These are phyloP conservation scores for Bocquillonia castaneifolia DNA, from an alignment of 441 rosid genomes.

Conservation along the genomic window DNA sequence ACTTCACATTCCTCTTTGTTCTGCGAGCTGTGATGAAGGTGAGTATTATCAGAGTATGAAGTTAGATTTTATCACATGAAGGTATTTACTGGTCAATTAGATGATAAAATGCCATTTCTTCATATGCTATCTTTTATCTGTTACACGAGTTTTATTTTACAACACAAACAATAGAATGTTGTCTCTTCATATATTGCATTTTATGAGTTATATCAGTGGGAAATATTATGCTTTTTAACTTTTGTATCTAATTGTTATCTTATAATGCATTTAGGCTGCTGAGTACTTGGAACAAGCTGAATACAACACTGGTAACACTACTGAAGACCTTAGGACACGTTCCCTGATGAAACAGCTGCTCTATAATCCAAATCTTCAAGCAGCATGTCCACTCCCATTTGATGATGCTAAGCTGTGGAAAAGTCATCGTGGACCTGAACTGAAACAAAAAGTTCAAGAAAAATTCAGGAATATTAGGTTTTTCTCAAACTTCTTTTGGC, in stretches of 20 bases:
- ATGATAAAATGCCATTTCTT: neutral
- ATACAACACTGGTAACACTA: slow-evolving; percentile 62
- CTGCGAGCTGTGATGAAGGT: slow-evolving; percentile 85
- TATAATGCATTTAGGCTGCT: slow-evolving; percentile 48
- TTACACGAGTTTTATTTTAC: neutral
- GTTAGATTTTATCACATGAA: no score
- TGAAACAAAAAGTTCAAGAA: slow-evolving; percentile 67
- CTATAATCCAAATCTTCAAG: slow-evolving; percentile 56
- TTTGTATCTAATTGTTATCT: neutral
- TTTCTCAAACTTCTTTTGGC: neutral
- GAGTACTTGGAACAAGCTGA: slow-evolving; percentile 76
- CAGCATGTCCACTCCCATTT: slow-evolving; percentile 89
- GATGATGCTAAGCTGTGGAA: slow-evolving; percentile 91
- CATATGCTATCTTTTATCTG: no score
- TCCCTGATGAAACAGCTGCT: slow-evolving; percentile 72
- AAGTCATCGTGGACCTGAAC: slow-evolving; percentile 84
- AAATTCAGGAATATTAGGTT: slow-evolving; percentile 91
- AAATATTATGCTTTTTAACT: neutral
- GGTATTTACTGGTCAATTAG: neutral
- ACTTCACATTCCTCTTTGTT: slow-evolving; percentile 83
- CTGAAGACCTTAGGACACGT: slow-evolving; percentile 68
- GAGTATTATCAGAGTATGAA: slow-evolving; percentile 16
- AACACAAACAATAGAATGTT: slow-evolving; percentile 1
- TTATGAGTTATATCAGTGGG: neutral
- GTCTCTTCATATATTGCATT: neutral